Percentiles rank a stretch among this genome's conserved stretches.
These are phyloP conservation scores for Jimgerdemannia flammicorona DNA, from an alignment of 192 early-diverging fungal species.

Conservation along the genomic window DNA sequence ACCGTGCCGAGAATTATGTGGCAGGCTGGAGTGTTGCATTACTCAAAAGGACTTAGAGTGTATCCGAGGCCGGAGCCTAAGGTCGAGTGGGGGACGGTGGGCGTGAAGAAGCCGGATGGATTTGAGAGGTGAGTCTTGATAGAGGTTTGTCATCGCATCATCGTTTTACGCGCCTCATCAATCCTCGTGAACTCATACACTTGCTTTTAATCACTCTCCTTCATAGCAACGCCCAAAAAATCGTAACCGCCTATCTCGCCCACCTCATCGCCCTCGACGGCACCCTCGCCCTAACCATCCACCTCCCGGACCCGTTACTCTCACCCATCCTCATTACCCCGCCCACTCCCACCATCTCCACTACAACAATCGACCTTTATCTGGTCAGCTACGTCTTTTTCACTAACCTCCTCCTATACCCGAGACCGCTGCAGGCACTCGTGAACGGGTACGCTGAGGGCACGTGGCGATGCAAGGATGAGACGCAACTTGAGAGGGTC, in stretches of 20 bases:
- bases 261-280: background rate
- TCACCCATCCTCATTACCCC: background rate
- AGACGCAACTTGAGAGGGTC: background rate
- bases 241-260: slow-evolving; percentile 9
- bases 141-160: background rate
- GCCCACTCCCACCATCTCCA: background rate
- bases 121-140: background rate
- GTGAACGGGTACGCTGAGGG: slow-evolving; percentile 18
- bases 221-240: slow-evolving; percentile 11
- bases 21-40: slow-evolving; percentile 44
- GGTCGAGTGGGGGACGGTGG: background rate
- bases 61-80: slow-evolving; percentile 44
- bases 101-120: background rate
- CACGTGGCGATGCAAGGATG: slow-evolving; percentile 17
- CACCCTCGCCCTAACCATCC: slow-evolving; percentile 3
- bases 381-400: slow-evolving; percentile 21
- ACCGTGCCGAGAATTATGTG: slow-evolving; percentile 54
- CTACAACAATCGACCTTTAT: slow-evolving; percentile 6
- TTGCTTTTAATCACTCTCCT: background rate
- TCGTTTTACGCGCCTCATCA: background rate
- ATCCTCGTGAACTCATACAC: background rate
- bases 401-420: slow-evolving; percentile 17
- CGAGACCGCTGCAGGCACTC: slow-evolving; percentile 9
- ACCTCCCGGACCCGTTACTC: slow-evolving; percentile 7
- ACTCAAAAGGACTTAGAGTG: slow-evolving; percentile 35